Evolutionary conservation across 2,329 filamentous ascomycete genomes (phyloP).

Genomic region (Aspergillus versicolor): DNA sequence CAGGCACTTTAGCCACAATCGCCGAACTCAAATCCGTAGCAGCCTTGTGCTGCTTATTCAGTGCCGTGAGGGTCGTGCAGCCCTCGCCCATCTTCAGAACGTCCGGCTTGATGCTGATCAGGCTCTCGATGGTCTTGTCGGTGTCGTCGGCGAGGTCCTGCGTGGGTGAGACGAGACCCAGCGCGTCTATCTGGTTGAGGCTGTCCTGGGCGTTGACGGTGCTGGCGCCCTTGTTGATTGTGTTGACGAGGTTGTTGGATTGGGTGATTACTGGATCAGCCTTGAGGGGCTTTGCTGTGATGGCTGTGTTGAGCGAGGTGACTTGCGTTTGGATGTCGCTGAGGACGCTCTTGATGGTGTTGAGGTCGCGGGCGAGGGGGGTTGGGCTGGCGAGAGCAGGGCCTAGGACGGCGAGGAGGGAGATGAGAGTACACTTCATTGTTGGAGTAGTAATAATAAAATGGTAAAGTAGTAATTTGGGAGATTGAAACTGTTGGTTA

Average conservation of each 20-base stretch:
- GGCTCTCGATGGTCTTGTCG: not conserved
- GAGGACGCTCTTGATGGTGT: conserved; percentile 12
- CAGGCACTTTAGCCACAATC: conserved; percentile 4
- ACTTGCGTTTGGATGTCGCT: conserved; percentile 15
- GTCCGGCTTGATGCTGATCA: conserved; percentile 9
- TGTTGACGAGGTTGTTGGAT: conserved; percentile 9
- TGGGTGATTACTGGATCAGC: conserved; percentile 5
- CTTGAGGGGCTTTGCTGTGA: not conserved
- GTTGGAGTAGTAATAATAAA: not conserved
- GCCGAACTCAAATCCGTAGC: not conserved
- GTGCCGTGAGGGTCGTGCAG: not conserved
- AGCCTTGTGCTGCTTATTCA: not conserved
- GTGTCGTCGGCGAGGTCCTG: conserved; percentile 15
- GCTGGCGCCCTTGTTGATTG: conserved; percentile 13
- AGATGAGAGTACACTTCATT: conserved; percentile 11
- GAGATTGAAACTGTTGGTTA: too few relatives aligned
- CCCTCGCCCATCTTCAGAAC: conserved; percentile 12
- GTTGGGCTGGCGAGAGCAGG: conserved; percentile 13
- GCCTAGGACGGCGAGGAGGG: not conserved
- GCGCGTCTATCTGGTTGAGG: conserved; percentile 12
- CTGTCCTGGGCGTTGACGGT: conserved; percentile 8
- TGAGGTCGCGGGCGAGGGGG: conserved; percentile 5
- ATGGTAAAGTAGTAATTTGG: too few relatives aligned
- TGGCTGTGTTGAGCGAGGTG: conserved; percentile 6
- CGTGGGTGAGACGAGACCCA: conserved; percentile 14